phyloP scores from a whole-genome alignment of 768 basidiomycete species.

The Lactarius sanguifluus region DNA sequence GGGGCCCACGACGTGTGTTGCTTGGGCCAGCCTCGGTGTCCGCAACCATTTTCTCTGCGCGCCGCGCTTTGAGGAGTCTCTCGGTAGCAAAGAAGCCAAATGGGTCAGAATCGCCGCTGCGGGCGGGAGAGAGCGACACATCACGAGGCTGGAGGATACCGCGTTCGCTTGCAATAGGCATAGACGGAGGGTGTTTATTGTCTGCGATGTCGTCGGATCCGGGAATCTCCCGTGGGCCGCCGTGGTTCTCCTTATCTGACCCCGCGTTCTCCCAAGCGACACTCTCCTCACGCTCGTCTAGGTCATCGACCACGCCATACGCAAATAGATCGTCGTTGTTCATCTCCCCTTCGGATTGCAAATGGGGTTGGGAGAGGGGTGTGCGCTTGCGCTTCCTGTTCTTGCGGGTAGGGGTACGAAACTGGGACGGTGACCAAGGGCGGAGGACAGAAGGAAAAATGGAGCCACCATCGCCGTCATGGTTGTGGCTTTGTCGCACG shows the following conservation, averaged over 20 bases:
- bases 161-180: constrained; percentile 20
- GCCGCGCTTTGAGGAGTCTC: constrained; percentile 24
- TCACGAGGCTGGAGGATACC: constrained; percentile 30
- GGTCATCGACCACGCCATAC: constrained; percentile 22
- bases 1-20: constrained; percentile 8
- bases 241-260: constrained; percentile 30
- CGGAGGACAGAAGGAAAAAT: constrained; percentile 13
- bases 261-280: constrained; percentile 27
- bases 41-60: constrained; percentile 9
- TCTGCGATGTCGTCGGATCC: constrained; percentile 15
- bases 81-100: constrained; percentile 30
- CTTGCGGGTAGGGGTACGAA: constrained; percentile 26
- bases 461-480: neutral
- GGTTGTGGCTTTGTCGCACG: neutral
- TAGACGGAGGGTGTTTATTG: constrained; percentile 5
- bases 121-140: constrained; percentile 8
- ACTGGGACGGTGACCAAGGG: constrained; percentile 20
- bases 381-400: constrained; percentile 22
- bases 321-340: constrained; percentile 28
- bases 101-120: constrained; percentile 26
- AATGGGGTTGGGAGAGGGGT: constrained; percentile 12
- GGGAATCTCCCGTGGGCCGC: neutral
- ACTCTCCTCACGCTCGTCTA: constrained; percentile 23
- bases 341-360: constrained; percentile 12
- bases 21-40: constrained; percentile 18